These are phyloP conservation scores for Colletotrichum gigasporum DNA, from an alignment of 2,329 filamentous ascomycete species.

Conservation along the genomic window DNA sequence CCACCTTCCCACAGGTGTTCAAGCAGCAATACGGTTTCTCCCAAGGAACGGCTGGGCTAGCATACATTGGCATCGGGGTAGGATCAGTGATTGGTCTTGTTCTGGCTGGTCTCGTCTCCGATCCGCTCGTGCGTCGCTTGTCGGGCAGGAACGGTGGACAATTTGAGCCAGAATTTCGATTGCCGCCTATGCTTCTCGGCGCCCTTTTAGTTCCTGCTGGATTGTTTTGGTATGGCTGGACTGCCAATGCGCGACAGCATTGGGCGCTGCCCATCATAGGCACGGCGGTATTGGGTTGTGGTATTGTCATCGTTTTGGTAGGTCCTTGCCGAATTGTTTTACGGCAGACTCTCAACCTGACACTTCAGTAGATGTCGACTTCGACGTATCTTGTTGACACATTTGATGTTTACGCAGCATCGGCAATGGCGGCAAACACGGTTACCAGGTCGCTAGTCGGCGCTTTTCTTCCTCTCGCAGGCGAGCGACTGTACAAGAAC, in stretches of 20 bases:
- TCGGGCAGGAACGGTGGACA: too few species aligned
- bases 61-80: slow-evolving; percentile 25
- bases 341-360: too few species aligned
- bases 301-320: slow-evolving; percentile 54
- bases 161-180: slow-evolving; percentile 35
- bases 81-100: too few species aligned
- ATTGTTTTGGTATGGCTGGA: slow-evolving; percentile 69
- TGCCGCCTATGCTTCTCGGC: neutral
- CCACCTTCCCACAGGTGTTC: slow-evolving; percentile 58
- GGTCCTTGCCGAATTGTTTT: too few species aligned
- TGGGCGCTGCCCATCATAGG: slow-evolving; percentile 71
- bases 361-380: too few species aligned
- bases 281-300: slow-evolving; percentile 59
- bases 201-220: too few species aligned
- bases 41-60: slow-evolving; percentile 33
- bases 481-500: slow-evolving; percentile 17
- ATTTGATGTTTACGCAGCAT: slow-evolving; percentile 35
- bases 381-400: slow-evolving; percentile 36
- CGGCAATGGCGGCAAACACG: slow-evolving; percentile 2
- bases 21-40: slow-evolving; percentile 47
- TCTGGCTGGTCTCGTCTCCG: too few species aligned
- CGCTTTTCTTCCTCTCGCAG: slow-evolving; percentile 30
- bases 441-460: slow-evolving; percentile 18
- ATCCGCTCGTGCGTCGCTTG: too few species aligned
- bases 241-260: slow-evolving; percentile 57